phyloP scores from a whole-genome alignment of 2,329 filamentous ascomycete genomes.

The Juglanconis sp. region DNA sequence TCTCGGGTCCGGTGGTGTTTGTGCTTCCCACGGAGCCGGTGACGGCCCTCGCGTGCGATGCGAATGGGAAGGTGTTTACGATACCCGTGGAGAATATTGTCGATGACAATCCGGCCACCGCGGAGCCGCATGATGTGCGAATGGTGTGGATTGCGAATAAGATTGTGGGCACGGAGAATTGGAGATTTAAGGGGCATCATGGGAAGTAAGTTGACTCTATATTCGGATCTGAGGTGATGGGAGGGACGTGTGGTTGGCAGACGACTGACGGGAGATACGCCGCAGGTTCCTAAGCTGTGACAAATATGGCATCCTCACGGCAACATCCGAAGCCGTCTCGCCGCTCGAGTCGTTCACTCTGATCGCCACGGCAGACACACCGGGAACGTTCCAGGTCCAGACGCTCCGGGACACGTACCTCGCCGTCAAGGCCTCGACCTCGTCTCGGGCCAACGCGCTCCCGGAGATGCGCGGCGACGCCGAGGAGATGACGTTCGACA shows the following conservation, averaged over 20 bases:
- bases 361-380: constrained; percentile 61
- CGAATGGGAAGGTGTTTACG: constrained; percentile 81
- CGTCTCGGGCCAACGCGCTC: constrained; percentile 44
- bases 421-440: constrained; percentile 52
- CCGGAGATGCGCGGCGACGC: constrained; percentile 76
- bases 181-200: constrained; percentile 87
- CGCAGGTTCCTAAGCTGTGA: constrained; percentile 82
- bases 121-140: constrained; percentile 91
- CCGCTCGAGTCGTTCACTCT: constrained; percentile 77
- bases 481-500: constrained; percentile 62
- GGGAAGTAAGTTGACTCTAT: constrained; percentile 57
- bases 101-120: constrained; percentile 75
- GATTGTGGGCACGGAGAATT: constrained; percentile 75
- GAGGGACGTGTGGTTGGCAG: not conserved
- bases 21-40: constrained; percentile 73
- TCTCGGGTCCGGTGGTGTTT: constrained; percentile 78
- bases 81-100: constrained; percentile 82
- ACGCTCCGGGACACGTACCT: constrained; percentile 71
- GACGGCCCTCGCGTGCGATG: constrained; percentile 79
- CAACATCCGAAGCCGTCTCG: constrained; percentile 76
- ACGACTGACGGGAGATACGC: not conserved
- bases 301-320: constrained; percentile 74
- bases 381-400: constrained; percentile 71
- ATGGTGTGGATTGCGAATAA: constrained; percentile 92
- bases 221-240: too few species aligned